These are phyloP conservation scores for Chaetomium sp. DNA, from an alignment of 2,329 filamentous ascomycete species.

Conservation along the genomic window DNA sequence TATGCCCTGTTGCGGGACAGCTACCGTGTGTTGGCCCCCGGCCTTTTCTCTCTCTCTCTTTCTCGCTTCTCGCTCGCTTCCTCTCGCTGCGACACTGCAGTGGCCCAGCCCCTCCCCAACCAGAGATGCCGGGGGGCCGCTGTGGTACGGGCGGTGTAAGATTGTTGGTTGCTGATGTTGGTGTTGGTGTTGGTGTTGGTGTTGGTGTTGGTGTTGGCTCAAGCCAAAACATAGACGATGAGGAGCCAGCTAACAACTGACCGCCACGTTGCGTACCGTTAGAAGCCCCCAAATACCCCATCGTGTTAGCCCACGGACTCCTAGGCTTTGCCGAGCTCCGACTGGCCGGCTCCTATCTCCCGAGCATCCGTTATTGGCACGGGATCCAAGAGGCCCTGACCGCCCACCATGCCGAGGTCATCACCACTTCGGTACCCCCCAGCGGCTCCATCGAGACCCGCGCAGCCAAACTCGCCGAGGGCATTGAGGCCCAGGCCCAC, in stretches of 20 bases:
- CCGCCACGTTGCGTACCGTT: not conserved
- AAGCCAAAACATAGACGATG: not conserved
- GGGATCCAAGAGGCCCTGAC: constrained; percentile 54
- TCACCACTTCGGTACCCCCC: constrained; percentile 56
- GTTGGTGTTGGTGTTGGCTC: not conserved
- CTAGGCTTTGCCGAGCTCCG: constrained; percentile 56
- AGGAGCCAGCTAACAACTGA: no score
- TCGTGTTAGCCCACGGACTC: constrained; percentile 60
- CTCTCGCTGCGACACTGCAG: no score
- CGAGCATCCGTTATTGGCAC: constrained; percentile 57
- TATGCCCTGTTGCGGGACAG: constrained; percentile 21
- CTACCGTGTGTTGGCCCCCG: constrained; percentile 15
- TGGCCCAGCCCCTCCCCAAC: no score
- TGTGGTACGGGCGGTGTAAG: no score
- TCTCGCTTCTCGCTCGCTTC: no score
- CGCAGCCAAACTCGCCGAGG: constrained; percentile 48
- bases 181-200: not conserved
- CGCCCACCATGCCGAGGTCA: constrained; percentile 48
- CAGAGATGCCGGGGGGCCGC: no score
- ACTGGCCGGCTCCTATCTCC: constrained; percentile 42
- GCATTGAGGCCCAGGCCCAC: constrained; percentile 42
- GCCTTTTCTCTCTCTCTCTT: no score
- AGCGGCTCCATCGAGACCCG: constrained; percentile 55
- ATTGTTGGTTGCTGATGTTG: not conserved
- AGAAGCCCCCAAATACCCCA: constrained; percentile 53